phyloP scores from a whole-genome alignment of 345 rosid genomes.

The Populus nigra region DNA sequence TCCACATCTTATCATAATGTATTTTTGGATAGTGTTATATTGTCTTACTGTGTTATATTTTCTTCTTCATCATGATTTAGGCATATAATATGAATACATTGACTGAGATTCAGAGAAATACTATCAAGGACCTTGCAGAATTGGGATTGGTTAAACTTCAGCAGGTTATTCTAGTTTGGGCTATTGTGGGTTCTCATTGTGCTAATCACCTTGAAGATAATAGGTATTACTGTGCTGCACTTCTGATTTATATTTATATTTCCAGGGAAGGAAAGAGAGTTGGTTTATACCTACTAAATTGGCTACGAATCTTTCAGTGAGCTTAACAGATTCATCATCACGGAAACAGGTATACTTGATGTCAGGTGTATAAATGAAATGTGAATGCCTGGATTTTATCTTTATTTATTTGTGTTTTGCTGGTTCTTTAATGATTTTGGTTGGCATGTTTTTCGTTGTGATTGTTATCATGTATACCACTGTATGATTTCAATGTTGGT shows the following conservation, averaged over 20 bases:
- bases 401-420: background rate
- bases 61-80: constrained; percentile 34
- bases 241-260: constrained; percentile 11
- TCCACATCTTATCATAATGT: too few relatives aligned
- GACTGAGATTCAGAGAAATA: constrained; percentile 61
- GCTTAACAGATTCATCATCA: constrained; percentile 81
- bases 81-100: constrained; percentile 84
- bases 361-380: background rate
- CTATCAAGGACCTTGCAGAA: constrained; percentile 88
- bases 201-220: background rate
- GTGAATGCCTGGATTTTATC: background rate
- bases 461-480: background rate
- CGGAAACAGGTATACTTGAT: constrained; percentile 68
- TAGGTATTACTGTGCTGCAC: background rate
- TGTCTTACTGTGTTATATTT: background rate
- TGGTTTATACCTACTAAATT: constrained; percentile 96
- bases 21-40: too few relatives aligned
- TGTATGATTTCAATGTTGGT: background rate
- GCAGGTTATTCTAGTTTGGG: constrained; percentile 52
- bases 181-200: background rate
- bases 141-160: constrained; percentile 95
- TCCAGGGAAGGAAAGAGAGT: constrained; percentile 88
- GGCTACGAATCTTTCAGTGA: constrained; percentile 84
- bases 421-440: background rate
- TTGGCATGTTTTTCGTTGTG: background rate